These are phyloP conservation scores for Mycena albidolilacea DNA, from an alignment of 768 basidiomycete species.

Conservation along the genomic window DNA sequence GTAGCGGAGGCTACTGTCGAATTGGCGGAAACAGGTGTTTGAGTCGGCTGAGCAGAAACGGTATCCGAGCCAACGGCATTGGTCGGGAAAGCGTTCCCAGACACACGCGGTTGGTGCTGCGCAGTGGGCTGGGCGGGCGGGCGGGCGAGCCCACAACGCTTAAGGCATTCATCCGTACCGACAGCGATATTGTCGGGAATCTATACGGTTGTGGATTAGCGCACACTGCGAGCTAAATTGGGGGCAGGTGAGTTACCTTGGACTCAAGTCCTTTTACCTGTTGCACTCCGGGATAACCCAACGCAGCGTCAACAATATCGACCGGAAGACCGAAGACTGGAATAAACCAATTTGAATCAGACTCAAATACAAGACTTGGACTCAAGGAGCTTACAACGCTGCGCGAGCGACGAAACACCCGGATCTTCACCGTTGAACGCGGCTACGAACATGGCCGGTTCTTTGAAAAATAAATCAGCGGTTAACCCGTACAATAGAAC, in stretches of 20 bases:
- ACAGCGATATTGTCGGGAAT: conserved; percentile 38
- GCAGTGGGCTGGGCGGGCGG: conserved; percentile 33
- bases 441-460: conserved; percentile 40
- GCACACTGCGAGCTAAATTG: not conserved
- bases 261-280: conserved; percentile 30
- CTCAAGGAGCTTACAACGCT: conserved; percentile 34
- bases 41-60: not conserved
- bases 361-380: not conserved
- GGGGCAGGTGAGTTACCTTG: conserved; percentile 5
- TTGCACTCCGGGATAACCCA: conserved; percentile 32
- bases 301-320: conserved; percentile 33
- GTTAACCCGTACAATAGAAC: conserved; percentile 32
- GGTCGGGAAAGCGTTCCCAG: conserved; percentile 36
- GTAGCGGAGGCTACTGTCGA: not conserved
- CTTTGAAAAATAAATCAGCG: conserved; percentile 35
- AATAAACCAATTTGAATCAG: not conserved
- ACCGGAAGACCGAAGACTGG: conserved; percentile 40
- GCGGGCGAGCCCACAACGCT: conserved; percentile 37
- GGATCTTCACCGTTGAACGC: conserved; percentile 35
- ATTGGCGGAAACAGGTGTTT: not conserved
- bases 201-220: not conserved
- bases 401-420: conserved; percentile 35
- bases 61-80: not conserved
- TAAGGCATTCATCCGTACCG: conserved; percentile 35
- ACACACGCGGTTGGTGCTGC: conserved; percentile 32